A percentile compares a stretch with the other conserved stretches of the same genome.
Conservation (phyloP, 2,329 filamentous ascomycete species). For the Microsporum ferrugineum region DNA sequence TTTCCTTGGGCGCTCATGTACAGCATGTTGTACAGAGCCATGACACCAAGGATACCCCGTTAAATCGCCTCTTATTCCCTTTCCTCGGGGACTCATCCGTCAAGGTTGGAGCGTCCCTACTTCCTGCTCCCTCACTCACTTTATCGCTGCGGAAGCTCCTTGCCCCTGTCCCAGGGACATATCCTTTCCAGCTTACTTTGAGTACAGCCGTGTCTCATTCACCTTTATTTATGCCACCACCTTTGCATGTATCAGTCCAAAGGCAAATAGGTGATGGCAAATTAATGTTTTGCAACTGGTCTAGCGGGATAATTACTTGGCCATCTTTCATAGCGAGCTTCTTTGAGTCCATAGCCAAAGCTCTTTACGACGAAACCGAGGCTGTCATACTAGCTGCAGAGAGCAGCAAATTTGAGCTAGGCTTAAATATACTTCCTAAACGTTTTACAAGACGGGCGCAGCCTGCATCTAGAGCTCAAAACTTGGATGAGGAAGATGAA, state of each 20-base stretch:
- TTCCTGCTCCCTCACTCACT: conserved; percentile 24
- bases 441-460: conserved; percentile 3
- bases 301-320: conserved; percentile 29
- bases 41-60: conserved; percentile 18
- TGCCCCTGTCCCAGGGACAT: conserved; percentile 23
- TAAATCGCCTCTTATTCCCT: conserved; percentile 16
- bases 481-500: conserved; percentile 20
- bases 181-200: conserved; percentile 24
- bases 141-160: conserved; percentile 23
- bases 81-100: conserved; percentile 25
- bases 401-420: conserved; percentile 26
- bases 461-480: conserved; percentile 1
- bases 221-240: conserved; percentile 20
- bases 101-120: conserved; percentile 19
- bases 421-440: conserved; percentile 22
- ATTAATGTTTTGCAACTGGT: conserved; percentile 26
- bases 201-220: conserved; percentile 23
- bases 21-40: conserved; percentile 22
- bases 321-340: conserved; percentile 18
- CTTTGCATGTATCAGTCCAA: conserved; percentile 23
- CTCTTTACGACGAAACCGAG: neutral
- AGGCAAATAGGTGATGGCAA: conserved; percentile 25
- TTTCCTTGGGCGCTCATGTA: conserved; percentile 26
- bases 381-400: neutral
- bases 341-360: conserved; percentile 12